Percentiles rank a stretch among this genome's conserved stretches.
Evolutionary conservation across 176 grass and related monocot genomes (phyloP).

Genomic region (Rhynchospora tenuis): DNA sequence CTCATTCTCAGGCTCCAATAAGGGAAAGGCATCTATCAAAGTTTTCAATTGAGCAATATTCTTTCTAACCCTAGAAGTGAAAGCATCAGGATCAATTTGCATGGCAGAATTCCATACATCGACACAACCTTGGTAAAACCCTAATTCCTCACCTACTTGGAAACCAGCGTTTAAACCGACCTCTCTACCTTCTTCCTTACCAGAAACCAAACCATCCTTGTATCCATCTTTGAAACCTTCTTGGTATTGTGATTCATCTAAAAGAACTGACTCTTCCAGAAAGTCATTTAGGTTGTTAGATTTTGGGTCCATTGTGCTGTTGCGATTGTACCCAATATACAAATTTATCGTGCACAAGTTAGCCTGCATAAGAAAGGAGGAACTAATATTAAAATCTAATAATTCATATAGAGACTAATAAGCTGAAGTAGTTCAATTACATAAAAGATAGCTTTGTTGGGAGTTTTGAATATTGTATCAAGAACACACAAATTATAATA

Average conservation of each 20-base stretch:
- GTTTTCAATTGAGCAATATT: conserved; percentile 51
- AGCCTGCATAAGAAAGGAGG: background rate
- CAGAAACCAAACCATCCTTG: conserved; percentile 44
- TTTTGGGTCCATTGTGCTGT: conserved; percentile 39
- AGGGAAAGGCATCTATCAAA: conserved; percentile 42
- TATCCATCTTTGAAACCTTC: conserved; percentile 69
- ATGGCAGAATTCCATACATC: conserved; percentile 53
- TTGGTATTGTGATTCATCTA: conserved; percentile 60
- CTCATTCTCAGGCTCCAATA: conserved; percentile 59
- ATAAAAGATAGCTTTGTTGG: background rate
- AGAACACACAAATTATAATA: no score
- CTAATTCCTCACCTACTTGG: conserved; percentile 63
- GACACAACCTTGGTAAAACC: conserved; percentile 71
- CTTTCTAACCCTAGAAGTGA: conserved; percentile 54
- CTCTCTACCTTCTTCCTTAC: conserved; percentile 60
- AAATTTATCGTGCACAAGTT: background rate
- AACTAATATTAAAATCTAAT: background rate
- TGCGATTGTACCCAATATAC: no score
- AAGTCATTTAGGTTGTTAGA: conserved; percentile 32
- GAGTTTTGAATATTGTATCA: no score
- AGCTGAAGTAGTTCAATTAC: background rate
- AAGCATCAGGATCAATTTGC: conserved; percentile 33
- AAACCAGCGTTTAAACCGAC: conserved; percentile 72
- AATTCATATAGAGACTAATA: background rate
- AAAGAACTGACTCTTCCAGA: conserved; percentile 48